Evolutionary conservation across 345 rosid genomes (phyloP).

Genomic region (Linum tenue): DNA sequence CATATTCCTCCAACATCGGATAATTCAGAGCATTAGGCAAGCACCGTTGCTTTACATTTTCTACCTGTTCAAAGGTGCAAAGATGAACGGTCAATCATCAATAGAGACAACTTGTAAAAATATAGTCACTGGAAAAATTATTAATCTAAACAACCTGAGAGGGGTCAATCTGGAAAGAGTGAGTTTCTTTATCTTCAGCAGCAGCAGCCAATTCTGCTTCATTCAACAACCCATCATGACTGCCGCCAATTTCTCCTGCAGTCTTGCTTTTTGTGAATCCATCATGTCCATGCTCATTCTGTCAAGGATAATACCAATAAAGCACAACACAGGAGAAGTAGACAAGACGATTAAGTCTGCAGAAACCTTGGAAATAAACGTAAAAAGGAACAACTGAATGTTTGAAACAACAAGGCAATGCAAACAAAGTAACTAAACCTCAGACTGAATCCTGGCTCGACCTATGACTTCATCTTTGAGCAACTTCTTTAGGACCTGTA

Average conservation of each 20-base stretch:
- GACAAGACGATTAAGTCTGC: neutral
- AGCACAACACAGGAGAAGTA: neutral
- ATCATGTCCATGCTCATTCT: constrained; percentile 43
- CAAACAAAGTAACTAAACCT: constrained; percentile 39
- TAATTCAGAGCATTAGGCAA: constrained; percentile 93
- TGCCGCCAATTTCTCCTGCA: constrained; percentile 54
- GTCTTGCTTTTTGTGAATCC: constrained; percentile 66
- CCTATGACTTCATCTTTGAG: constrained; percentile 60
- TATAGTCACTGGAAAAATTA: neutral
- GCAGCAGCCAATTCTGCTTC: constrained; percentile 92
- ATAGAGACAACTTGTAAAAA: neutral
- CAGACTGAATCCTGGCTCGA: constrained; percentile 54
- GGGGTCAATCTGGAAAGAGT: constrained; percentile 85
- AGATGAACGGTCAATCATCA: neutral
- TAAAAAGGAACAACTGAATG: neutral
- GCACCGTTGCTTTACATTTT: constrained; percentile 94
- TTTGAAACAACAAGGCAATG: neutral
- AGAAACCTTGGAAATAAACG: neutral
- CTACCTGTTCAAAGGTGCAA: constrained; percentile 45
- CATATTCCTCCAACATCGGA: constrained; percentile 99
- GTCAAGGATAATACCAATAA: constrained; percentile 1
- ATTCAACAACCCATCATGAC: constrained; percentile 61
- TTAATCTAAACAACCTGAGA: constrained; percentile 43
- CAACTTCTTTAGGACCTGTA: constrained; percentile 75
- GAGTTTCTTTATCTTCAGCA: constrained; percentile 87